Percentiles rank a stretch among this genome's conserved stretches.
phyloP scores from a whole-genome alignment of 495 filamentous ascomycete genomes.

The Aspergillus nanangensis region DNA sequence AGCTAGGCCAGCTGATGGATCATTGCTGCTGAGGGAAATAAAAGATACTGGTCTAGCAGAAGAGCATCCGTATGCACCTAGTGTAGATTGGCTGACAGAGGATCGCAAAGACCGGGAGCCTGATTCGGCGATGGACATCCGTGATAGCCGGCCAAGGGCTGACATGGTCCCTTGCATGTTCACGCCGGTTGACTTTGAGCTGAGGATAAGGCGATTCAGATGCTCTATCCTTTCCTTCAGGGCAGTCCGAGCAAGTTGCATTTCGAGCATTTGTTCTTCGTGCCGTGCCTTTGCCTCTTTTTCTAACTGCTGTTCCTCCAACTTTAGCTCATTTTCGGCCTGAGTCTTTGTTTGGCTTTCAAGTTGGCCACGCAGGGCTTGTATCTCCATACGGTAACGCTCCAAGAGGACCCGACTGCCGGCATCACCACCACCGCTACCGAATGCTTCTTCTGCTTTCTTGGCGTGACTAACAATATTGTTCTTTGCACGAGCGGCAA shows the following conservation, averaged over 20 bases:
- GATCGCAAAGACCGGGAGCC: conserved; percentile 61
- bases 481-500: conserved; percentile 93
- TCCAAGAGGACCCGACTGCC: conserved; percentile 85
- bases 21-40: conserved; percentile 49
- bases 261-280: conserved; percentile 96
- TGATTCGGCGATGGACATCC: conserved; percentile 49
- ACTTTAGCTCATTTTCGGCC: conserved; percentile 60
- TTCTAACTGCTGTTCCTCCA: conserved; percentile 70
- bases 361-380: conserved; percentile 73
- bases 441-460: conserved; percentile 84
- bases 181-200: conserved; percentile 91
- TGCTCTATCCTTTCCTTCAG: conserved; percentile 97
- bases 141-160: conserved; percentile 64
- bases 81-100: conserved; percentile 66
- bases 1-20: conserved; percentile 34
- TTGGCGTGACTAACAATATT: conserved; percentile 97
- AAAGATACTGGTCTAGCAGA: conserved; percentile 63
- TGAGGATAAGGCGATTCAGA: conserved; percentile 89
- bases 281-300: conserved; percentile 80
- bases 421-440: conserved; percentile 64
- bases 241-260: conserved; percentile 93
- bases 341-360: conserved; percentile 70
- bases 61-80: conserved; percentile 45
- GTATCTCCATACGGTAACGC: conserved; percentile 91
- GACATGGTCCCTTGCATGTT: conserved; percentile 70